Conservation (phyloP, 2,329 filamentous ascomycete species). For the Colletotrichum orbiculare region DNA sequence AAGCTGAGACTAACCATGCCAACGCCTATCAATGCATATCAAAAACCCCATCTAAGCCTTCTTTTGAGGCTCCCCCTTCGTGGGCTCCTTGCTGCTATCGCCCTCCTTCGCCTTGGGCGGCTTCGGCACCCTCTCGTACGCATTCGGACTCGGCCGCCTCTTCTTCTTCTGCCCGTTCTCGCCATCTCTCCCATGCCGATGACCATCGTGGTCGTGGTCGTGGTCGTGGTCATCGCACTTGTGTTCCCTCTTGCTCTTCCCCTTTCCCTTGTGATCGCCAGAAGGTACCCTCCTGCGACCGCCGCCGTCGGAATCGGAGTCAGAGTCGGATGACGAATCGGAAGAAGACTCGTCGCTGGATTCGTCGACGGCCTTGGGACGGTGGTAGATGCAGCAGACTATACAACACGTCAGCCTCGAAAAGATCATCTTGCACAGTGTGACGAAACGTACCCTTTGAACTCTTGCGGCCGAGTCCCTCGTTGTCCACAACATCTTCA, state of each 20-base stretch:
- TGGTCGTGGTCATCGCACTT: constrained; percentile 49
- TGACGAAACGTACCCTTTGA: constrained; percentile 78
- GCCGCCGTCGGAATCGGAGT: constrained; percentile 59
- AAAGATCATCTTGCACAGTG: background rate
- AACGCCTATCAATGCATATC: constrained; percentile 29
- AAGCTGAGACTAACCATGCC: background rate
- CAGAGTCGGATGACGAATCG: constrained; percentile 64
- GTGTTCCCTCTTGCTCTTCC: constrained; percentile 49
- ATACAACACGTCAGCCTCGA: background rate
- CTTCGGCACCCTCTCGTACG: constrained; percentile 79
- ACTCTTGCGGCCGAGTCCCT: constrained; percentile 91
- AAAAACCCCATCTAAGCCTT: background rate
- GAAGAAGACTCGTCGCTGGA: constrained; percentile 77
- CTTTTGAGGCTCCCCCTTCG: constrained; percentile 5
- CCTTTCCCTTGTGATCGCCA: constrained; percentile 50
- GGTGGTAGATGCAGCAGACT: constrained; percentile 99
- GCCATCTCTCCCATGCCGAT: constrained; percentile 42
- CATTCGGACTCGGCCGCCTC: constrained; percentile 77
- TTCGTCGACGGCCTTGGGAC: constrained; percentile 82
- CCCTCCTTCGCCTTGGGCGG: constrained; percentile 49
- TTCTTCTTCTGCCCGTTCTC: constrained; percentile 49
- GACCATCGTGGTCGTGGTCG: constrained; percentile 49
- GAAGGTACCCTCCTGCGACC: constrained; percentile 29
- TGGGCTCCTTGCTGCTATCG: constrained; percentile 36
- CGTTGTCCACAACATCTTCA: constrained; percentile 93